phyloP scores from a whole-genome alignment of 208 protist genomes.

The Wallacemonas rigidus region DNA sequence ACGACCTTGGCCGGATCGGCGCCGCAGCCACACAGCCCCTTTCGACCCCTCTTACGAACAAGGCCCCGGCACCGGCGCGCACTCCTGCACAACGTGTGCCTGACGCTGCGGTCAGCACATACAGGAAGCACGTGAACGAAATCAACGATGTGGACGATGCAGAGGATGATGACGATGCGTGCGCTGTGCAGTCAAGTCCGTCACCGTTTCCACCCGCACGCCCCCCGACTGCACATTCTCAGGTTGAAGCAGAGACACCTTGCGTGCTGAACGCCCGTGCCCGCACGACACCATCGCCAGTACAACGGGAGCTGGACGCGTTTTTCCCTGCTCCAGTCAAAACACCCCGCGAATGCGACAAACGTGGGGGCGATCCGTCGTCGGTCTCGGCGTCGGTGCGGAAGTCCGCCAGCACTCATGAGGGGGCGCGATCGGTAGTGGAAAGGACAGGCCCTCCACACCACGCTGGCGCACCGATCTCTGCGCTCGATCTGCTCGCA shows the following conservation, averaged over 20 bases:
- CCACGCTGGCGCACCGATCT: not conserved
- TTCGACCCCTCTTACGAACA: not conserved
- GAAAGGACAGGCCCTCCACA: too few relatives aligned
- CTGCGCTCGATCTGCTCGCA: slow-evolving; percentile 34
- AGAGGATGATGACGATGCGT: not conserved
- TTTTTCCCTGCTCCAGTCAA: slow-evolving; percentile 32
- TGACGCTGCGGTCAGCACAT: not conserved
- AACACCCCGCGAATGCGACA: not conserved
- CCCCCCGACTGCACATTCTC: too few relatives aligned
- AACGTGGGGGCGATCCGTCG: not conserved
- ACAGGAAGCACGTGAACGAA: not conserved
- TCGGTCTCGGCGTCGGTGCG: not conserved
- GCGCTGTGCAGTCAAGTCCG: not conserved
- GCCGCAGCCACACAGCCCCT: not conserved
- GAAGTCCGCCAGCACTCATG: not conserved
- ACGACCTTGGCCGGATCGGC: too few relatives aligned
- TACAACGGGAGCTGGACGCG: slow-evolving; percentile 36
- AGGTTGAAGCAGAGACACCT: not conserved
- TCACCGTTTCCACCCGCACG: not conserved
- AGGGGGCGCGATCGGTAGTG: too few relatives aligned
- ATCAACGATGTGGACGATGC: not conserved
- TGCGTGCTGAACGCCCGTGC: not conserved
- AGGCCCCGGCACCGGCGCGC: not conserved
- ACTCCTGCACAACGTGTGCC: not conserved
- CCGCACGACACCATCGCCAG: slow-evolving; percentile 30